Conservation (phyloP, 1,139 yeast genomes). For the Zhuliangozyma blackwelliae region DNA sequence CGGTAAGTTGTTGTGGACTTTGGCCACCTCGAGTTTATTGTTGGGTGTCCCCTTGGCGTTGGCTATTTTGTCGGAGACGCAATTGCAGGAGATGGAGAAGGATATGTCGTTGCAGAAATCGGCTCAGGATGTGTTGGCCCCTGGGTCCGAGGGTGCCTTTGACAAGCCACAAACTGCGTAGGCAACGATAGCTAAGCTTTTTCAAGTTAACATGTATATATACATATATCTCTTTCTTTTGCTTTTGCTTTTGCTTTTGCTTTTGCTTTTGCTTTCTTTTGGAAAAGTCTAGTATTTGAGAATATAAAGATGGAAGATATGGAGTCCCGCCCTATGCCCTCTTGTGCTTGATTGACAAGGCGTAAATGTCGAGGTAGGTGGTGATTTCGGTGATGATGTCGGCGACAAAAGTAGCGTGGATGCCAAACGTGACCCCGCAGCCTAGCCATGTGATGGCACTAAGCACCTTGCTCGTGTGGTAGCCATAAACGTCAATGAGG, state of each 20-base stretch:
- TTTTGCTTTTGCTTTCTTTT: not conserved
- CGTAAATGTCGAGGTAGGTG: constrained; percentile 76
- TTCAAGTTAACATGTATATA: too few relatives aligned
- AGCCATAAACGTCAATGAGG: constrained; percentile 35
- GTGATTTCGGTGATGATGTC: constrained; percentile 87
- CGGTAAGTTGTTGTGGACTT: constrained; percentile 78
- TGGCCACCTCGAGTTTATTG: constrained; percentile 78
- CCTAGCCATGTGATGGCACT: constrained; percentile 63
- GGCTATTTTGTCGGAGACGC: constrained; percentile 88
- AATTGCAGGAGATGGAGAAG: constrained; percentile 89
- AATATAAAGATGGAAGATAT: not conserved
- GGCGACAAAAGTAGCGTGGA: constrained; percentile 72
- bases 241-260: too few relatives aligned
- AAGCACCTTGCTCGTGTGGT: constrained; percentile 35
- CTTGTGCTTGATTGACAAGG: constrained; percentile 79
- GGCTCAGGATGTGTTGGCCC: constrained; percentile 78
- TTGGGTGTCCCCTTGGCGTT: constrained; percentile 91
- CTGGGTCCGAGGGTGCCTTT: constrained; percentile 62
- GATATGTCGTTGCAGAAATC: constrained; percentile 84
- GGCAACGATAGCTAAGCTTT: too few relatives aligned
- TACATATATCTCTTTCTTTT: too few relatives aligned
- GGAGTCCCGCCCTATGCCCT: constrained; percentile 35
- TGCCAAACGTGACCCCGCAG: constrained; percentile 69
- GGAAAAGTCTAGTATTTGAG: not conserved
- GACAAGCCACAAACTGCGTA: constrained; percentile 26